A percentile compares a stretch with the other conserved stretches of the same genome.
Evolutionary conservation across 345 rosid species (phyloP).

Genomic region (Eutrema heterophyllum): DNA sequence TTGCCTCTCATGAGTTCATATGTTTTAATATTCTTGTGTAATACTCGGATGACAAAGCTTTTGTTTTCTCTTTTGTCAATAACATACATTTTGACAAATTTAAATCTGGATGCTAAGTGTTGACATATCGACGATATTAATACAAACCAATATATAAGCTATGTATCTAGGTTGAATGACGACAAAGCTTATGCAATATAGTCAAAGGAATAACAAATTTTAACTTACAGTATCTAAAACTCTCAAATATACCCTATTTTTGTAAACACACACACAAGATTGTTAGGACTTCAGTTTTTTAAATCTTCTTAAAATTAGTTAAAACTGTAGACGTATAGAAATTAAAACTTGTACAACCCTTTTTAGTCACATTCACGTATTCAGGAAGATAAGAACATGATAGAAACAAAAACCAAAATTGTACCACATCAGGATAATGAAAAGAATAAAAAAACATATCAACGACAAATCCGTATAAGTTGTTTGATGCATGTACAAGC

Average conservation of each 20-base stretch:
- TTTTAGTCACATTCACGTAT: neutral
- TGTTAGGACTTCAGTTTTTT: no score
- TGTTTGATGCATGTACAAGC: slow-evolving; percentile 22
- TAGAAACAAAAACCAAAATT: slow-evolving; percentile 11
- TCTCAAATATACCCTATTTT: neutral
- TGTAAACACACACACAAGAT: no score
- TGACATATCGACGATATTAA: no score
- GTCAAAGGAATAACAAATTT: neutral
- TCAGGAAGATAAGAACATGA: slow-evolving; percentile 9
- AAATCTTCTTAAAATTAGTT: neutral
- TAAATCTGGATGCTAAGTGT: no score
- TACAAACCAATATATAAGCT: no score
- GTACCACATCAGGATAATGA: slow-evolving; percentile 12
- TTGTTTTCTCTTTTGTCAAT: no score
- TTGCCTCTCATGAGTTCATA: neutral
- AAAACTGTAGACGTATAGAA: neutral
- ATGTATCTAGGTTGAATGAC: no score
- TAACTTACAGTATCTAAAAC: neutral
- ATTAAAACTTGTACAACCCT: neutral
- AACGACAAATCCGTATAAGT: slow-evolving; percentile 21
- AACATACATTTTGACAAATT: neutral
- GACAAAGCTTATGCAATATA: neutral
- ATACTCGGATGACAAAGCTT: neutral
- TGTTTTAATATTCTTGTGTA: neutral
- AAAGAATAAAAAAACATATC: slow-evolving; percentile 4